Evolutionary conservation across 495 filamentous ascomycete genomes (phyloP), one percentile per base, ranked within the genome.

Genomic region (Cryomyces minteri): DNA sequence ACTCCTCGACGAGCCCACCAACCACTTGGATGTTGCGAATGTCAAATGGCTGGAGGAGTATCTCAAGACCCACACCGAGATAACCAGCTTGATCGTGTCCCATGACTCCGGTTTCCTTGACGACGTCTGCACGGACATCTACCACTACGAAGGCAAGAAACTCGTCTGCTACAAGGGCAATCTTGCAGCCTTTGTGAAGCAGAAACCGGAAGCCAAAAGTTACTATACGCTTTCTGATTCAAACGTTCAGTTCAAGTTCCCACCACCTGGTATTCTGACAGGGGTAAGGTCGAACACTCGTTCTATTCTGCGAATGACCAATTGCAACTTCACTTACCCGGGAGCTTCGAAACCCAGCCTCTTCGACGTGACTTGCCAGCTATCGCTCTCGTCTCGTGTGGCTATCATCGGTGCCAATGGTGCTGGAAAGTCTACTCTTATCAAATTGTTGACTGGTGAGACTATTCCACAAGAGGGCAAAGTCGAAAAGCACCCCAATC

Each of bases 111-210:
- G 82, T 39, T 99, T 99, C 73, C 67, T 99, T 37, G 90, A 99
- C 59, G 81, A 85, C 31, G 85, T 99, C 46, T 95, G 88, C 56
- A 99, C 90, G 5, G 92, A 99, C 59, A 94, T 99, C 62, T 96
- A 95, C 67, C 90, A 99, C 66, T 99, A 99, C 67, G 90, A 99
- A 62, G 68, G 73, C 55, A 99, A 99, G 78, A 96, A 96, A 67
- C 76, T 99, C 4, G 81, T 82, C 36, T 83, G 76, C 66, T 96
- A 94, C 72, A 84, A 80, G 61, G 90, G 90, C 48, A 99, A 99
- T 59, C 76, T 99, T 31, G 80, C 85, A 32, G 85, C 71, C 14
- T 95, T 99, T 54, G 90, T 99, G 58, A 77, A 84, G 62, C 64
- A 82, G 54, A 87, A 82, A 58, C 90, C 90, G n/a, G 90, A 99